These are phyloP conservation scores for Yamadazyma sp. DNA, from an alignment of 1,139 yeast species.

Conservation along the genomic window DNA sequence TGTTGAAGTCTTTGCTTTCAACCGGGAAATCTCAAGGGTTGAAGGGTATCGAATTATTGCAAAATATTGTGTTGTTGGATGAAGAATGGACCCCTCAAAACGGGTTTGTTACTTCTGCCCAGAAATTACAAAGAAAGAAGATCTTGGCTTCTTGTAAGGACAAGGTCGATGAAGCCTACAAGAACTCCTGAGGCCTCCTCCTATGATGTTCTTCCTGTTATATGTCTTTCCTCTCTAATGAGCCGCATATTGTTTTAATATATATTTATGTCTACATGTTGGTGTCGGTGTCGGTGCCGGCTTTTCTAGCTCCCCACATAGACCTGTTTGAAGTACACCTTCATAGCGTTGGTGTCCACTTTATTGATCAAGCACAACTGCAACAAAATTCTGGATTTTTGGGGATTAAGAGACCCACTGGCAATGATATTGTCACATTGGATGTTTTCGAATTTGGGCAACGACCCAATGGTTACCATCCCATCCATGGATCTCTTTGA, in stretches of 20 bases:
- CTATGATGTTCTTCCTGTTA: neutral
- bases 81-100: conserved; percentile 98
- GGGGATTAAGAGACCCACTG: conserved; percentile 69
- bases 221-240: neutral
- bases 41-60: conserved; percentile 80
- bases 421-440: conserved; percentile 40
- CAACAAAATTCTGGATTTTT: conserved; percentile 59
- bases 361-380: conserved; percentile 56
- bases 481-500: conserved; percentile 69
- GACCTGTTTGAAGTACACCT: conserved; percentile 47
- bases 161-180: conserved; percentile 58
- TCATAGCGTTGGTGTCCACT: conserved; percentile 41
- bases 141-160: conserved; percentile 67
- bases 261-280: conserved; percentile 6
- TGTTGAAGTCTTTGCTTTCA: conserved; percentile 58
- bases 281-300: no score
- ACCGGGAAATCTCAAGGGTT: conserved; percentile 85
- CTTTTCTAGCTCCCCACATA: conserved; percentile 20
- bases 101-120: conserved; percentile 93
- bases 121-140: conserved; percentile 92
- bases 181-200: neutral
- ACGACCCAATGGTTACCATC: conserved; percentile 42
- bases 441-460: conserved; percentile 25
- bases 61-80: conserved; percentile 75
- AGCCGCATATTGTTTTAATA: conserved; percentile 10